Evolutionary conservation across 305 asterid genomes (phyloP).

Genomic region (Andrographis paniculata): DNA sequence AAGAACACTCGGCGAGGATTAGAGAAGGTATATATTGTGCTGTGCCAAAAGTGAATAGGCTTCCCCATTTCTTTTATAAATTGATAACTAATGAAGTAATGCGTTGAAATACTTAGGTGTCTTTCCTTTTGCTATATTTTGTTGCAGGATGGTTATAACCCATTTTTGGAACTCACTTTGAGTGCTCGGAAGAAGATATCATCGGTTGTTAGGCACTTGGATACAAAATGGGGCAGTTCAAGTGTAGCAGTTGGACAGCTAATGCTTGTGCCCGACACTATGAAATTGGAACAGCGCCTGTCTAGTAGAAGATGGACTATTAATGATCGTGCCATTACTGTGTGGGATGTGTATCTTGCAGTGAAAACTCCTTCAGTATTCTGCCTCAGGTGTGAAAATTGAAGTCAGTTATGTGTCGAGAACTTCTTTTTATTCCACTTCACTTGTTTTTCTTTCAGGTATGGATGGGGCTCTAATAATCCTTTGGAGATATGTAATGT

Average conservation of each 20-base stretch:
- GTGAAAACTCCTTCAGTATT: constrained; percentile 57
- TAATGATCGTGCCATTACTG: constrained; percentile 42
- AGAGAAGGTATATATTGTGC: constrained; percentile 57
- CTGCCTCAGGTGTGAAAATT: constrained; percentile 62
- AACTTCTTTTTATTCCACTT: constrained; percentile 9
- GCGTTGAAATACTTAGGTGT: background rate
- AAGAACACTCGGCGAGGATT: constrained; percentile 42
- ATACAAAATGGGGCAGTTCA: constrained; percentile 64
- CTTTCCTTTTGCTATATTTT: constrained; percentile 13
- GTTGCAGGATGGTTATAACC: constrained; percentile 73
- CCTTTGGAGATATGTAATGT: constrained; percentile 24
- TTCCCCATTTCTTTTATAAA: background rate
- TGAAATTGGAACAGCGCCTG: constrained; percentile 34
- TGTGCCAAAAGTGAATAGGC: background rate
- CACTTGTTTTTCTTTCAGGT: constrained; percentile 36
- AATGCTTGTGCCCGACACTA: constrained; percentile 58
- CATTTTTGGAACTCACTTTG: constrained; percentile 75
- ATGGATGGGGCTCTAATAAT: constrained; percentile 58
- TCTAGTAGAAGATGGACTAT: constrained; percentile 60
- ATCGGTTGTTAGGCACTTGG: constrained; percentile 72
- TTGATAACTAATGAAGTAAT: background rate
- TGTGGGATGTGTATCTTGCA: constrained; percentile 55
- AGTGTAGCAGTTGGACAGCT: constrained; percentile 42
- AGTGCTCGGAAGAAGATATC: constrained; percentile 67
- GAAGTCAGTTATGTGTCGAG: constrained; percentile 10